Evolutionary conservation across 2,329 filamentous ascomycete genomes (phyloP).

Genomic region (Chalaropsis ovoidea): DNA sequence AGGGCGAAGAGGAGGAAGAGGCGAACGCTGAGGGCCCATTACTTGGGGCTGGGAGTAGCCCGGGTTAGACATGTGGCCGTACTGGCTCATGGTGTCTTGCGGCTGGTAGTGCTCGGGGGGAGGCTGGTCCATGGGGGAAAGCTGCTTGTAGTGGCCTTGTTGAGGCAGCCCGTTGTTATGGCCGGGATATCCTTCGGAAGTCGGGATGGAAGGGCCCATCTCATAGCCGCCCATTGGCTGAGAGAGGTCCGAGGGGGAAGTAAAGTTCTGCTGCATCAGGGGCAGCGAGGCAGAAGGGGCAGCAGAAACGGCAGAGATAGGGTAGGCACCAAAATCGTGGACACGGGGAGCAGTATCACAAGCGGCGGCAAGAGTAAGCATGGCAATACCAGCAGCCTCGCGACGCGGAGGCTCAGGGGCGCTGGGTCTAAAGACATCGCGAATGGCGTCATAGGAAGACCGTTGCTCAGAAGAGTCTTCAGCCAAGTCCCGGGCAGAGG

Average conservation of each 20-base stretch:
- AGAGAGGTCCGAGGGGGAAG: neutral
- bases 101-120: slow-evolving; percentile 19
- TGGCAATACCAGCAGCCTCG: slow-evolving; percentile 20
- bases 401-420: slow-evolving; percentile 31
- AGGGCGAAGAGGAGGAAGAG: slow-evolving; percentile 22
- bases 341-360: slow-evolving; percentile 13
- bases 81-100: slow-evolving; percentile 13
- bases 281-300: neutral
- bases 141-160: slow-evolving; percentile 14
- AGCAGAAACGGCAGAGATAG: neutral
- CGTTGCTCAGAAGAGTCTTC: slow-evolving; percentile 22
- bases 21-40: slow-evolving; percentile 17
- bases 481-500: slow-evolving; percentile 20
- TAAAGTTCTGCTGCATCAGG: slow-evolving; percentile 12
- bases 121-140: neutral
- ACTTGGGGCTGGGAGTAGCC: slow-evolving; percentile 19
- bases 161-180: slow-evolving; percentile 7
- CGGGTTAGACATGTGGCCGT: neutral
- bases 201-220: neutral
- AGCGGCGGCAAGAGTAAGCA: slow-evolving; percentile 19
- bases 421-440: slow-evolving; percentile 34
- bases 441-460: slow-evolving; percentile 31
- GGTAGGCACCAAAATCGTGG: neutral
- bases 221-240: slow-evolving; percentile 19
- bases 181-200: slow-evolving; percentile 1